Evolutionary conservation across 768 basidiomycete species (phyloP).

Genomic region (Rhodosporidiobolus odoratus): DNA sequence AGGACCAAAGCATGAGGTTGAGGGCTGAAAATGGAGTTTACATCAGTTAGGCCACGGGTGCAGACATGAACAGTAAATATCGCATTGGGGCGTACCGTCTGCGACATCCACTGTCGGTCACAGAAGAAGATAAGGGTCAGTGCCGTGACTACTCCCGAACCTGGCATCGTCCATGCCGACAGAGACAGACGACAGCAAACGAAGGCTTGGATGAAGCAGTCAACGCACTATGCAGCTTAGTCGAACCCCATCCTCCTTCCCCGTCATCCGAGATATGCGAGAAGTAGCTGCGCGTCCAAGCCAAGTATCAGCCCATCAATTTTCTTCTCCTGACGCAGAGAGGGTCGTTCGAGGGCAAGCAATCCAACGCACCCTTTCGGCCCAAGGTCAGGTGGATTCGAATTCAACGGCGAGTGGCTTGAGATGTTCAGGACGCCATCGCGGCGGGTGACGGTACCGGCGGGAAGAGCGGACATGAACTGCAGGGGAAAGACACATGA

Average conservation of each 20-base stretch:
- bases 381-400: conserved; percentile 75
- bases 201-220: not conserved
- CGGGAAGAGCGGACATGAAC: conserved; percentile 73
- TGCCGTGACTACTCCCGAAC: too few relatives aligned
- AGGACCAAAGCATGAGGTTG: conserved; percentile 80
- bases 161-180: too few relatives aligned
- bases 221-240: conserved; percentile 73
- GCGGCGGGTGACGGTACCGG: conserved; percentile 81
- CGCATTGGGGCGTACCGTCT: conserved; percentile 15
- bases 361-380: conserved; percentile 41
- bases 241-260: conserved; percentile 71
- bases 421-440: conserved; percentile 85
- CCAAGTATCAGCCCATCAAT: conserved; percentile 71
- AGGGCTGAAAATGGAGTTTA: conserved; percentile 52
- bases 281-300: conserved; percentile 49
- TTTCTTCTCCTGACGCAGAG: conserved; percentile 33
- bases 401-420: conserved; percentile 77
- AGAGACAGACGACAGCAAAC: not conserved
- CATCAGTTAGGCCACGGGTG: not conserved
- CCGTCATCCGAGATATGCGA: conserved; percentile 57
- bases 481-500: not conserved
- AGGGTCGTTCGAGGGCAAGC: conserved; percentile 26
- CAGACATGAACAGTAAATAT: not conserved
- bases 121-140: not conserved
- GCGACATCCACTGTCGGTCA: conserved; percentile 30